phyloP scores from a whole-genome alignment of 2,329 filamentous ascomycete genomes.

The Aureobasidium sp. region DNA sequence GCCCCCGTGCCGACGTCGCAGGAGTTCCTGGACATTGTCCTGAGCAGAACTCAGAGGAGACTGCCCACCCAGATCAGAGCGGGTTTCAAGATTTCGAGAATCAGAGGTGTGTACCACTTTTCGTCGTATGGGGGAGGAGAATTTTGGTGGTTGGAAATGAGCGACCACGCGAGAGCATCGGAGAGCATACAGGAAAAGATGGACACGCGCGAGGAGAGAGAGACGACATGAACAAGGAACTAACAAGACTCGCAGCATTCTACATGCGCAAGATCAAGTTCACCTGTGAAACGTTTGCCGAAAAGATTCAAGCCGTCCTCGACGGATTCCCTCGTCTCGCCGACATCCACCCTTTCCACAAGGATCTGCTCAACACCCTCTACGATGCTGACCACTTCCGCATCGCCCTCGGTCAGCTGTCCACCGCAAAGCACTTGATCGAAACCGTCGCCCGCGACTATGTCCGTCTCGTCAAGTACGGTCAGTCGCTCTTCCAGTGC shows the following conservation, averaged over 20 bases:
- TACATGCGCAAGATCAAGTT: constrained; percentile 98
- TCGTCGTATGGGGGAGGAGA: background rate
- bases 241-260: constrained; percentile 51
- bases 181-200: background rate
- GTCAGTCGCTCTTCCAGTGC: constrained; percentile 94
- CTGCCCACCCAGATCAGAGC: constrained; percentile 92
- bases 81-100: constrained; percentile 93
- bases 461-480: constrained; percentile 91
- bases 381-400: constrained; percentile 98
- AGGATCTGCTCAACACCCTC: constrained; percentile 88
- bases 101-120: constrained; percentile 48
- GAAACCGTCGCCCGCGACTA: constrained; percentile 96
- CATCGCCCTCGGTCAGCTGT: constrained; percentile 91
- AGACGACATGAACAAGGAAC: constrained; percentile 2
- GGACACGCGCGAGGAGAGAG: background rate
- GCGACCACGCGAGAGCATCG: background rate
- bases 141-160: background rate
- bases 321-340: constrained; percentile 87
- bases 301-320: constrained; percentile 85
- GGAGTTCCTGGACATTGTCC: constrained; percentile 96
- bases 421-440: constrained; percentile 90
- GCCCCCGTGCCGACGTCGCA: constrained; percentile 63
- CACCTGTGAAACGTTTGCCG: constrained; percentile 90
- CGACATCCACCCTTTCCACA: constrained; percentile 92
- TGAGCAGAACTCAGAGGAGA: constrained; percentile 85